phyloP scores from a whole-genome alignment of 306 rosid genomes.

The Urtica urens region DNA sequence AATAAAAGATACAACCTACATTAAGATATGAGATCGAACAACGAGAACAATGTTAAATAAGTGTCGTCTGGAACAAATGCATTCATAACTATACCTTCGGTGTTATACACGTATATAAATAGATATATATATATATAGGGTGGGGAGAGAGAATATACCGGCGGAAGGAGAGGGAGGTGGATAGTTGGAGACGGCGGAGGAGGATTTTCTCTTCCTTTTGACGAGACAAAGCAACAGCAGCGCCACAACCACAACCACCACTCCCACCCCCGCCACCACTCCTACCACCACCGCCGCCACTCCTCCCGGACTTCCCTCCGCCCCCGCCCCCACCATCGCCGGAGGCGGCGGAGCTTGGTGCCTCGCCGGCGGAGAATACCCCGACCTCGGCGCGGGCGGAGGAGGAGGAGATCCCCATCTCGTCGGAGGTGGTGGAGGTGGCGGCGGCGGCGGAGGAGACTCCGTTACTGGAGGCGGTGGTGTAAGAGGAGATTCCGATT shows the following conservation, averaged over 20 bases:
- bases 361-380: slow-evolving; percentile 9
- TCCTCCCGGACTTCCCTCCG: slow-evolving; percentile 3
- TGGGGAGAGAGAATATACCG: no score
- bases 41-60: no score
- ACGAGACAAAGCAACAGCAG: slow-evolving; percentile 15
- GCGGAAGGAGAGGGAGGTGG: neutral
- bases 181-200: slow-evolving; percentile 3
- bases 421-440: slow-evolving; percentile 10
- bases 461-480: slow-evolving; percentile 9
- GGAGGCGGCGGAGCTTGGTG: neutral
- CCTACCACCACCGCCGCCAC: slow-evolving; percentile 30
- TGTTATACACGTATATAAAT: no score
- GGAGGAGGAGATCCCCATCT: slow-evolving; percentile 7
- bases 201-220: slow-evolving; percentile 30
- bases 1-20: no score
- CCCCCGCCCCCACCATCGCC: neutral
- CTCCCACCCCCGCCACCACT: slow-evolving; percentile 34
- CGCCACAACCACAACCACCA: slow-evolving; percentile 29
- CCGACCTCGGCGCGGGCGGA: slow-evolving; percentile 8
- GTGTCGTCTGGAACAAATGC: no score
- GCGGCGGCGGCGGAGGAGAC: neutral
- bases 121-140: no score
- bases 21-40: no score
- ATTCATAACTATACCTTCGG: no score
- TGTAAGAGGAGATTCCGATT: slow-evolving; percentile 18